Evolutionary conservation across 2,329 filamentous ascomycete genomes (phyloP), one percentile per base, ranked within the genome.

Genomic region (Aspergillus japonicus): DNA sequence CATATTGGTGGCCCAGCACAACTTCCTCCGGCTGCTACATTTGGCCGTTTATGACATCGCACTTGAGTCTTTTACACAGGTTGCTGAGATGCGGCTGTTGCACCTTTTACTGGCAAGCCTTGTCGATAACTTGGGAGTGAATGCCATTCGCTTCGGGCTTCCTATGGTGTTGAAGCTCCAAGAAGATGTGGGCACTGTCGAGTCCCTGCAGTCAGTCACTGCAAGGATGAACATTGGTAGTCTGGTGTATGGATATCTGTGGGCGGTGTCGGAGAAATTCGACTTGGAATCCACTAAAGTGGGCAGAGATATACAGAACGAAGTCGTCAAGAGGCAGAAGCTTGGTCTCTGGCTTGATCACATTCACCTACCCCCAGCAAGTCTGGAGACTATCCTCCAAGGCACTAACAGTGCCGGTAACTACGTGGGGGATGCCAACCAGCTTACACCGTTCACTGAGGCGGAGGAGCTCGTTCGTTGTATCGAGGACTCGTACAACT

Each of bases 101-200:
- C 92, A 96, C 70, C 81, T 92, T 3, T 81, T 97, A 11, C 82
- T 96, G 42, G 81, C 86, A 11, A 90, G 85, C 57, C 81, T 96
- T n/a, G 84, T 92, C 8, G 82, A 86, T 59, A 87, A 87, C 58
- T 82, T 97, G 0, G 93, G 94, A 4, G 86, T 96, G 54, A 96
- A 97, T 71, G 89, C 91, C 16, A 85, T 85, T 5, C 85, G 89
- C 59, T 89, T 85, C 68, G 92, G 92, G 0, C 76, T 97, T 42
- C 92, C 93, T 2, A 96, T 97, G 92, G 84, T 96, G 11, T 87
- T 96, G 73, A 86, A 89, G 50, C 82, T 98, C 1, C 93, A 97
- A 73, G 91, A 96, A 69, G 91, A 95, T 63, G 89, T 95, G 52
- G 65, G 71, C 5, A 74, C 71, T 10, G 68, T 64, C 19, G 64